These are phyloP conservation scores for Gossypium anomalum DNA, from an alignment of 345 rosid species.

Conservation along the genomic window DNA sequence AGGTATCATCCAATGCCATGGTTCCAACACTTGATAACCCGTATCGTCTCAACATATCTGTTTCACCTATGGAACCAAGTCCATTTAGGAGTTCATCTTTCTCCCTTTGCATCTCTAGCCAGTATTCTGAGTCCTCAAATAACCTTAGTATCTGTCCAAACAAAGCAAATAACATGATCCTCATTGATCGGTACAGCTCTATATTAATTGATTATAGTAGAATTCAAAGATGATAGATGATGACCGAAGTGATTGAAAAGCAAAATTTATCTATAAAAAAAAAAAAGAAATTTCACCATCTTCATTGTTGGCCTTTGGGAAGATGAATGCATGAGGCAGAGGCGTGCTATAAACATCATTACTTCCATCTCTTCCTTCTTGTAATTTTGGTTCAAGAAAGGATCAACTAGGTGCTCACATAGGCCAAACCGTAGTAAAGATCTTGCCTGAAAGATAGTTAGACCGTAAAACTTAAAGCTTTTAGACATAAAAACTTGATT, in stretches of 20 bases:
- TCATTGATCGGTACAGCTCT: background rate
- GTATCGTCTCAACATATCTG: conserved; percentile 11
- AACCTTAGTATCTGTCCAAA: conserved; percentile 30
- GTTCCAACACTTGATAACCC: conserved; percentile 11
- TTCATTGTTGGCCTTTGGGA: conserved; percentile 37
- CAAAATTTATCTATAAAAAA: background rate
- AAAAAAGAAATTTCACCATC: conserved; percentile 20
- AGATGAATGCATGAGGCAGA: conserved; percentile 33
- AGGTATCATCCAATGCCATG: background rate
- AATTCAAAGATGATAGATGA: background rate
- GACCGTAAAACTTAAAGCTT: background rate
- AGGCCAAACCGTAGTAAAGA: conserved; percentile 26
- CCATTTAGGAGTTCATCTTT: conserved; percentile 23
- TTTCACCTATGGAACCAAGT: conserved; percentile 19
- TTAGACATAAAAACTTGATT: background rate
- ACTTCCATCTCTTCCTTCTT: conserved; percentile 35
- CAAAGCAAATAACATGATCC: conserved; percentile 2
- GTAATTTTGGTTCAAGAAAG: conserved; percentile 27
- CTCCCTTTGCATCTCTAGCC: conserved; percentile 24
- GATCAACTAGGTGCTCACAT: conserved; percentile 30
- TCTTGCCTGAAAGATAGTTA: conserved; percentile 27
- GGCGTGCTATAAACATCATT: conserved; percentile 28
- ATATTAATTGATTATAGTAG: background rate
- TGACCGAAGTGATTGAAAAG: background rate
- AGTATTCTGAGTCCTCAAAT: conserved; percentile 28